Conservation (phyloP, 2,329 filamentous ascomycete genomes). For the Domatiomyces globalis region DNA sequence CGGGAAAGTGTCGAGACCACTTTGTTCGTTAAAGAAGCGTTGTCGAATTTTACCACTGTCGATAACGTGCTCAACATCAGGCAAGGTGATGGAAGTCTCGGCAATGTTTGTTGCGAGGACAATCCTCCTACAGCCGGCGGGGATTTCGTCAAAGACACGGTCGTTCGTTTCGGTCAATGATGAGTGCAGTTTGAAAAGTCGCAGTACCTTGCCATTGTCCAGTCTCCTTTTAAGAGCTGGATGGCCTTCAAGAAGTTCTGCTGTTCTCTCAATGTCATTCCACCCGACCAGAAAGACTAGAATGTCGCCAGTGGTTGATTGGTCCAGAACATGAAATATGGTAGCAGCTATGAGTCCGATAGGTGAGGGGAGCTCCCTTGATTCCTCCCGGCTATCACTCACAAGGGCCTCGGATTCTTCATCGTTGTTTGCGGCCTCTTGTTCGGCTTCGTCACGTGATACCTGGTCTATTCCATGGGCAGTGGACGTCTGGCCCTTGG, state of each 20-base stretch:
- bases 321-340: constrained; percentile 33
- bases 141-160: constrained; percentile 29
- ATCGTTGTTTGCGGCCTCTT: neutral
- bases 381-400: neutral
- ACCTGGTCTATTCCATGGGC: neutral
- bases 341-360: constrained; percentile 30
- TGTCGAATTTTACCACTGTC: constrained; percentile 65
- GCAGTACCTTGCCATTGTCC: constrained; percentile 26
- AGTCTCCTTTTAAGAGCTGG: constrained; percentile 31
- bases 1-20: constrained; percentile 5
- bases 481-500: neutral
- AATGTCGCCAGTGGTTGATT: constrained; percentile 49
- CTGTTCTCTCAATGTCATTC: constrained; percentile 70
- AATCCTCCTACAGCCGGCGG: constrained; percentile 64
- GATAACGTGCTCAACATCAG: constrained; percentile 90
- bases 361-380: constrained; percentile 16
- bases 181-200: constrained; percentile 36
- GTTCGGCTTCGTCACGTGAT: neutral
- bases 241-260: constrained; percentile 21
- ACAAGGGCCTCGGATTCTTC: neutral
- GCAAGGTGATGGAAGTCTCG: constrained; percentile 95
- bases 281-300: constrained; percentile 88
- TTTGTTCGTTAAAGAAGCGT: constrained; percentile 1
- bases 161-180: constrained; percentile 30
- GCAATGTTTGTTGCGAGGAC: constrained; percentile 96